These are phyloP conservation scores for Juglanconis oblonga DNA, from an alignment of 2,329 filamentous ascomycete species.

Conservation along the genomic window DNA sequence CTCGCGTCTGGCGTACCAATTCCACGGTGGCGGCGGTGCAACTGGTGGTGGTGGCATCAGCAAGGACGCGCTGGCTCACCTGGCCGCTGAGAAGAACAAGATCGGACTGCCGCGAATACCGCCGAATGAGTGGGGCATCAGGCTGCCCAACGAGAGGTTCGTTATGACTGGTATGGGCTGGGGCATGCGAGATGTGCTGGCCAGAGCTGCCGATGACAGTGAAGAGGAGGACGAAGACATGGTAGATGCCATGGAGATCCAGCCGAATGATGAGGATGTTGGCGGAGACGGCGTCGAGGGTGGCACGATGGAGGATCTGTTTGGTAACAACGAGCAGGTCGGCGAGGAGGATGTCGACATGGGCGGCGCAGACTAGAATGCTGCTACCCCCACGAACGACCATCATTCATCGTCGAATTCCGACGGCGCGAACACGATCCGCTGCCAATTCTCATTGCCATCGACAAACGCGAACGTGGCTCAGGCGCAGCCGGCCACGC, in stretches of 20 bases:
- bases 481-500: not conserved
- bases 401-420: not conserved
- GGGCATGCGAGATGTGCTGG: constrained; percentile 61
- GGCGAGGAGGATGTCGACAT: constrained; percentile 33
- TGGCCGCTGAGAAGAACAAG: constrained; percentile 70
- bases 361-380: constrained; percentile 26
- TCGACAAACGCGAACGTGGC: not conserved
- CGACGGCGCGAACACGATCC: not conserved
- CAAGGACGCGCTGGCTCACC: constrained; percentile 75
- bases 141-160: constrained; percentile 66
- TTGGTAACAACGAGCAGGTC: constrained; percentile 25
- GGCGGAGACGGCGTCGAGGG: constrained; percentile 51
- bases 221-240: constrained; percentile 36
- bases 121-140: constrained; percentile 64
- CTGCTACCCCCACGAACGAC: not conserved
- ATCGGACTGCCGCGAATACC: constrained; percentile 61
- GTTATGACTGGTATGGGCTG: constrained; percentile 65
- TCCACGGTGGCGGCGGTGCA: constrained; percentile 52
- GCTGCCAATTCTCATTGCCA: not conserved
- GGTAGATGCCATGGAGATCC: constrained; percentile 46
- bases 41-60: constrained; percentile 48
- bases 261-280: constrained; percentile 35
- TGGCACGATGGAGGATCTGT: constrained; percentile 46
- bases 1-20: constrained; percentile 66
- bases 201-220: constrained; percentile 40